Evolutionary conservation across 1,139 yeast species (phyloP).

Genomic region (Yamadazyma epiphylla): DNA sequence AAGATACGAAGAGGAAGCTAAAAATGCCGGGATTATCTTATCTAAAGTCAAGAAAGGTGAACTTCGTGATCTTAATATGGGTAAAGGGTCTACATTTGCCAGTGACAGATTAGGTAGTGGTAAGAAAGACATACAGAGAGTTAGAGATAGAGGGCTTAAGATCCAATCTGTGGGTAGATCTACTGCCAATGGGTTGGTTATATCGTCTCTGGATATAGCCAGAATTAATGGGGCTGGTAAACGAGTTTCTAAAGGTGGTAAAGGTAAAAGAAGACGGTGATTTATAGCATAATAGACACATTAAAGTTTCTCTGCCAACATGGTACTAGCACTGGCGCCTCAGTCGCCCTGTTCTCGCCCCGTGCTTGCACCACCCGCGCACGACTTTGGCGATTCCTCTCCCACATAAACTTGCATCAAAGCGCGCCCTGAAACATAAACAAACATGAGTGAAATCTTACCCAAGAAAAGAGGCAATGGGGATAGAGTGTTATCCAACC

Average conservation of each 20-base stretch:
- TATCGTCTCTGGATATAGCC: constrained; percentile 66
- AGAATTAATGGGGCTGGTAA: constrained; percentile 24
- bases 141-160: constrained; percentile 75
- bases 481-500: constrained; percentile 12
- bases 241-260: not conserved
- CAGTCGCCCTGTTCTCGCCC: no score
- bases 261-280: constrained; percentile 1
- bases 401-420: no score
- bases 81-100: constrained; percentile 49
- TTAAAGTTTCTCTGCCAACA: not conserved
- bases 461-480: constrained; percentile 22
- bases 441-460: constrained; percentile 13
- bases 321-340: no score
- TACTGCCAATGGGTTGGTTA: constrained; percentile 78
- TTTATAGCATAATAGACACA: not conserved
- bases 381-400: no score
- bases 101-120: constrained; percentile 60
- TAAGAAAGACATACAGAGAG: constrained; percentile 23
- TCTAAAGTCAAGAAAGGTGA: constrained; percentile 64
- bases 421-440: constrained; percentile 8
- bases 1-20: constrained; percentile 71
- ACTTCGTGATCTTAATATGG: constrained; percentile 52
- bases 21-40: constrained; percentile 82
- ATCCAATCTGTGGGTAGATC: constrained; percentile 74
- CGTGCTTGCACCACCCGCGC: no score